Conservation (phyloP, 768 basidiomycete genomes). For the Mycena amicta region DNA sequence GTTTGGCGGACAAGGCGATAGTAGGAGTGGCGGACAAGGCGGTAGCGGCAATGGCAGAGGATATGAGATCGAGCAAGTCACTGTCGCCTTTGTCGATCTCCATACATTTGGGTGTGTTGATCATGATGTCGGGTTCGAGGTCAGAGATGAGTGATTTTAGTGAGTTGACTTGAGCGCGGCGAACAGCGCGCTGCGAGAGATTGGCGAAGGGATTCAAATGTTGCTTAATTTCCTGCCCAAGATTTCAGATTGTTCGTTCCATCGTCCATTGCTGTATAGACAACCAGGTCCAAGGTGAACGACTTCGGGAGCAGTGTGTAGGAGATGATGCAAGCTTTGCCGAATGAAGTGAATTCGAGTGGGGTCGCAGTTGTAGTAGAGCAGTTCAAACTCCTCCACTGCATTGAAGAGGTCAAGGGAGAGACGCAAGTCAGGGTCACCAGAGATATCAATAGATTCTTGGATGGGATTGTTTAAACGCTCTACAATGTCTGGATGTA, state of each 20-base stretch:
- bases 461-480: no score
- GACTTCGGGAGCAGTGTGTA: constrained; percentile 26
- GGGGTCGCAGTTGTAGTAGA: constrained; percentile 26
- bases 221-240: constrained; percentile 27
- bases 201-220: constrained; percentile 24
- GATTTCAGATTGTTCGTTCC: constrained; percentile 28
- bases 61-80: no score
- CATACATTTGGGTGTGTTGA: no score
- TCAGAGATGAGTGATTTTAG: constrained; percentile 17
- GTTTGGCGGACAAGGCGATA: no score
- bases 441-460: no score
- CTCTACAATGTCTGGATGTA: no score
- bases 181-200: constrained; percentile 25
- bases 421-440: no score
- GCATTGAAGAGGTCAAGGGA: no score
- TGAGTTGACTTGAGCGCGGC: constrained; percentile 12
- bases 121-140: constrained; percentile 7
- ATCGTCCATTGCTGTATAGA: constrained; percentile 30
- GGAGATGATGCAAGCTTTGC: constrained; percentile 27
- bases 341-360: constrained; percentile 31
- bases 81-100: no score
- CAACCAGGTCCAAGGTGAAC: constrained; percentile 20
- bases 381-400: constrained; percentile 27
- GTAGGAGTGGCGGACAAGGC: no score
- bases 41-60: no score